A percentile compares a stretch with the other conserved stretches of the same genome.
phyloP scores from a whole-genome alignment of 1,139 yeast species.

The Zhuliangozyma parablackwelliae region DNA sequence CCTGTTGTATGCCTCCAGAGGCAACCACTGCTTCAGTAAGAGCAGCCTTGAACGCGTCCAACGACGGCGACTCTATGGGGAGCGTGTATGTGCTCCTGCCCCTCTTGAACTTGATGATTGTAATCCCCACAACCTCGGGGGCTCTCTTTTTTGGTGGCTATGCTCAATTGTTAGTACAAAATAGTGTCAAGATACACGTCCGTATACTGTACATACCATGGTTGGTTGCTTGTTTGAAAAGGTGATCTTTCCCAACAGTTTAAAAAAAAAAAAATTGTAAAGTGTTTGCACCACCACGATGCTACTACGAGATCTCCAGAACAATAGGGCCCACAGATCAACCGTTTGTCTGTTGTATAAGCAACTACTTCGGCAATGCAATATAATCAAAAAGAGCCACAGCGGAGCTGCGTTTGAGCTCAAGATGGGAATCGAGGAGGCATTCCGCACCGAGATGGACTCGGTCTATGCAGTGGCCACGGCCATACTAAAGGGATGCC shows the following conservation, averaged over 20 bases:
- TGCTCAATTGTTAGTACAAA: too few species aligned
- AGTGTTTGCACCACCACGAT: not conserved
- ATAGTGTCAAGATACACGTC: too few species aligned
- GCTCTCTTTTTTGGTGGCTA: conserved; percentile 29
- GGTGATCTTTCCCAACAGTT: too few species aligned
- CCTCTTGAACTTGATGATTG: conserved; percentile 43
- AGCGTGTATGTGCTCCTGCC: conserved; percentile 41
- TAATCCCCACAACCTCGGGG: conserved; percentile 9
- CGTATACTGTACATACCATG: too few species aligned
- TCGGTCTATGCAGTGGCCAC: too few species aligned
- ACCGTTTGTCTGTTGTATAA: conserved; percentile 15
- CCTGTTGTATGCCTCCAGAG: conserved; percentile 43
- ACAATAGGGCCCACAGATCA: conserved; percentile 3
- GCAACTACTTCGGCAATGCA: conserved; percentile 15
- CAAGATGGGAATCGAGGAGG: conserved; percentile 2
- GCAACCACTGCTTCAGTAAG: conserved; percentile 36
- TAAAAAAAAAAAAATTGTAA: too few species aligned
- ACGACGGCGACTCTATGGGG: conserved; percentile 23
- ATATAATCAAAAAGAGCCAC: conserved; percentile 3
- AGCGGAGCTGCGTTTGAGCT: not conserved
- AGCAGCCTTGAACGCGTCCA: conserved; percentile 25
- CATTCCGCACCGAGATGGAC: not conserved
- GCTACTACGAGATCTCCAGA: not conserved
- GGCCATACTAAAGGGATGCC: too few species aligned
- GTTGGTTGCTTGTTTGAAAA: too few species aligned